Evolutionary conservation across 2,329 filamentous ascomycete species (phyloP), one percentile per base, ranked within the genome.

Genomic region (Aphanocladium album): DNA sequence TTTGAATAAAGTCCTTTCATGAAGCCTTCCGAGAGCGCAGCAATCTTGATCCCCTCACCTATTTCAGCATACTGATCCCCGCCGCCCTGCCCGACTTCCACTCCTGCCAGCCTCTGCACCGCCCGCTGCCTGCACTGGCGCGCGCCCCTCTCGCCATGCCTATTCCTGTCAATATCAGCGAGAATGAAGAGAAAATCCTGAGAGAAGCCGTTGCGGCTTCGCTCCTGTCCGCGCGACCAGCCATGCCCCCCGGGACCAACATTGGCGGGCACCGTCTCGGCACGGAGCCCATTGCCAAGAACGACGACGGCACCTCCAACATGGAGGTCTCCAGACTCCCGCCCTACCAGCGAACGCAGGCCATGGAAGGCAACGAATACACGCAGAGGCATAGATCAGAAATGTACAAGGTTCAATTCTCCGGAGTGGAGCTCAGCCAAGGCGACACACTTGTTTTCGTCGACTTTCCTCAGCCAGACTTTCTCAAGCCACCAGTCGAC

Each of bases 361-460:
- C 16, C 1, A 27, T 53, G 27, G 3, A 5, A 2, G 16, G 6
- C 23, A 30, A 9, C 8, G 39, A 60, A 0, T 56, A 50, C n/a
- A 23, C 5, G 3, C 19, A 52, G 21, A 41, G 39, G 8, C 25
- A n/a, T 3, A 19, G 23, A 3, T 6, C 51, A 14, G 45, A 60
- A 37, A 51, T 54, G 5, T 50, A 62, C 33, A 52, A 61, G 43
- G 12, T 69, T 52, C 63, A 67, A 57, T 51, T 67, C 63, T 30
- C 64, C 64, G 43, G 64, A 60, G 27, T 47, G 11, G 63, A 66
- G 35, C 51, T 66, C 16, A 63, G 23, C 23, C 55, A 64, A 17
- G 79, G 79, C 6, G 79, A 81, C 57, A 80, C 77, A 0, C 65
- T 80, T 8, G 72, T 81, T 30, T 71, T 79, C 49, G 69, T 83